These are phyloP conservation scores for Scedosporium minutisporum DNA, from an alignment of 2,329 filamentous ascomycete species.

Conservation along the genomic window DNA sequence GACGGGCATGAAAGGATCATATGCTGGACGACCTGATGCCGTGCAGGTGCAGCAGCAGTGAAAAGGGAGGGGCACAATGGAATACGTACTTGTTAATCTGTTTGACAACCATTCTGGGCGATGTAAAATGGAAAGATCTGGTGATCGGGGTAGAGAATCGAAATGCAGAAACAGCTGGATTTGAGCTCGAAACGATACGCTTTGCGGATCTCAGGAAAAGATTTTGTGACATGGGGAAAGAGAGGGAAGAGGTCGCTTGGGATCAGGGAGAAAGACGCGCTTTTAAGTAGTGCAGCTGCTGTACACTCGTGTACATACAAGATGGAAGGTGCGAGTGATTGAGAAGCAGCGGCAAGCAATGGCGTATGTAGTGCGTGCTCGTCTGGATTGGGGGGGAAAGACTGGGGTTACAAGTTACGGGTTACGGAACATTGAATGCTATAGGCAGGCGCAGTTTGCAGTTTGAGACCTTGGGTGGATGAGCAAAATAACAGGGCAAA, in stretches of 20 bases:
- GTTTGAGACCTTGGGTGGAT: no score
- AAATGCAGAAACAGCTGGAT: background rate
- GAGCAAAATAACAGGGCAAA: no score
- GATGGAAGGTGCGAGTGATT: background rate
- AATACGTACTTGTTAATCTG: background rate
- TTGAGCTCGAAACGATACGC: background rate
- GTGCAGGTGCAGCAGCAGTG: no score
- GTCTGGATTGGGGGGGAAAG: no score
- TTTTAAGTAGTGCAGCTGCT: background rate
- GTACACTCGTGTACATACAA: background rate
- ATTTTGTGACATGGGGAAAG: conserved; percentile 1
- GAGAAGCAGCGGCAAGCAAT: background rate
- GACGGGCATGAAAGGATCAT: no score
- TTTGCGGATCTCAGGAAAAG: background rate
- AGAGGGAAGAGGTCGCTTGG: background rate
- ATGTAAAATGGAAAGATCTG: conserved; percentile 1
- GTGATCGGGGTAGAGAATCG: background rate
- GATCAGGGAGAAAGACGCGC: background rate
- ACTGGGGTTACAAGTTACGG: no score
- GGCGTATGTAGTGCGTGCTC: background rate
- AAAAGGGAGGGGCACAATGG: background rate
- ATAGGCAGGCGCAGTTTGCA: no score
- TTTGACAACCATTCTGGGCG: conserved; percentile 5
- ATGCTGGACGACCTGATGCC: no score
- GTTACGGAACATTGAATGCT: no score